Evolutionary conservation across 768 basidiomycete species (phyloP).

Genomic region (Calocybe cyanea): DNA sequence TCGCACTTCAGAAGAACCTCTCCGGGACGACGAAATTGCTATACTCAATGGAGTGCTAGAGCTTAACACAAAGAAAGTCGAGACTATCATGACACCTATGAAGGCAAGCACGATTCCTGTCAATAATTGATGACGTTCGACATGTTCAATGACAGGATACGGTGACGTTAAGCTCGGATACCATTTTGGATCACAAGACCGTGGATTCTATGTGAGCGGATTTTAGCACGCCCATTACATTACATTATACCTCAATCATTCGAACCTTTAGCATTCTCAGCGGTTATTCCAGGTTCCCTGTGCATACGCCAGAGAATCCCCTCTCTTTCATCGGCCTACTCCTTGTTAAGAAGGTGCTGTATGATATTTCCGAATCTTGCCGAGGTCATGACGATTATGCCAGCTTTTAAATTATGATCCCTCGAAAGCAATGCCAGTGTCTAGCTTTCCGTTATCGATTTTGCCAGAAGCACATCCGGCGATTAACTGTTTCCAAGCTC

Average conservation of each 20-base stretch:
- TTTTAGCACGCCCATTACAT: not conserved
- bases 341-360: conserved; percentile 75
- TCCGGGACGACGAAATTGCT: conserved; percentile 78
- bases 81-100: conserved; percentile 81
- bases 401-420: conserved; percentile 91
- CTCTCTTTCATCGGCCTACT: conserved; percentile 77
- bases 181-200: conserved; percentile 70
- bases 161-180: conserved; percentile 73
- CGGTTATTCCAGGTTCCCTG: conserved; percentile 91
- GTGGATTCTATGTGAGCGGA: conserved; percentile 69
- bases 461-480: conserved; percentile 85
- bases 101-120: conserved; percentile 35
- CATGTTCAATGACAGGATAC: conserved; percentile 59
- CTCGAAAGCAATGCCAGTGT: conserved; percentile 68
- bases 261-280: conserved; percentile 47
- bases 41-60: conserved; percentile 80
- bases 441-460: conserved; percentile 72
- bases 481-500: conserved; percentile 92
- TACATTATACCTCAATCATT: conserved; percentile 5
- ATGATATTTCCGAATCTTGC: conserved; percentile 4
- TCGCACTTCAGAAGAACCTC: conserved; percentile 69
- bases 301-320: conserved; percentile 70
- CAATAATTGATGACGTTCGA: not conserved
- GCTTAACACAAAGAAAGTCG: conserved; percentile 70
- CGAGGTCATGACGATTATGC: not conserved